Evolutionary conservation across 306 rosid species (phyloP), one percentile per base, ranked within the genome.

Genomic region (Lagenaria siceraria): DNA sequence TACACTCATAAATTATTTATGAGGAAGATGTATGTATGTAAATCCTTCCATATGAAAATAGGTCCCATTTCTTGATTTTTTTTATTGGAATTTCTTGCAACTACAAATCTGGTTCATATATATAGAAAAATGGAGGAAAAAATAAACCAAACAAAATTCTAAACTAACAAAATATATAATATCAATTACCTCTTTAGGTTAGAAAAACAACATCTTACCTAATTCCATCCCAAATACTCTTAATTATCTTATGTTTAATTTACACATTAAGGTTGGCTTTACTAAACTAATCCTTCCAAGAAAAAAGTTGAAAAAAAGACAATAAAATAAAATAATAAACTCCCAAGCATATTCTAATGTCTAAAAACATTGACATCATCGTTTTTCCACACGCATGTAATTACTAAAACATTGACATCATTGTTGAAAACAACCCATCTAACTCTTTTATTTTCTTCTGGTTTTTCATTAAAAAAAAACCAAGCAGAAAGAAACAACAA

Each of bases 301-400:
- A 6, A 60, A 63, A 61, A 14, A 29, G 27, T 46, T 46, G 7
- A 14, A 60, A 29, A 31, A 22, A 22, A 22, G 31, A 58, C 66
- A 60, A 60, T 27, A 60, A 65, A 65, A 38, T 9, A 65, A 65
- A 19, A 10, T 5, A 19, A 36, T 5, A 19, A 36, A 19, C 19
- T 40, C 19, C 0, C 0, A 21, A 66, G 74, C 74, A 66, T 66
- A 66, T 66, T 66, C 53, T 66, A 40, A 38, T 40, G 52, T 66
- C 52, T 66, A 66, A 66, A n/a, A 66, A 66, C 74, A 66, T 66
- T 66, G 74, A 66, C 74, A 64, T 64, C 72, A 64, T 64, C 72
- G 72, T 36, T 35, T 64, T 64, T 64, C 48, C 17, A 64, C 29
- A 64, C 72, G 72, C 51, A 64, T 64, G 25, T 64, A 64, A 64